Percentiles rank a stretch among this genome's conserved stretches.
These are phyloP conservation scores for Candida ortonii DNA, from an alignment of 805 yeast species.

Conservation along the genomic window DNA sequence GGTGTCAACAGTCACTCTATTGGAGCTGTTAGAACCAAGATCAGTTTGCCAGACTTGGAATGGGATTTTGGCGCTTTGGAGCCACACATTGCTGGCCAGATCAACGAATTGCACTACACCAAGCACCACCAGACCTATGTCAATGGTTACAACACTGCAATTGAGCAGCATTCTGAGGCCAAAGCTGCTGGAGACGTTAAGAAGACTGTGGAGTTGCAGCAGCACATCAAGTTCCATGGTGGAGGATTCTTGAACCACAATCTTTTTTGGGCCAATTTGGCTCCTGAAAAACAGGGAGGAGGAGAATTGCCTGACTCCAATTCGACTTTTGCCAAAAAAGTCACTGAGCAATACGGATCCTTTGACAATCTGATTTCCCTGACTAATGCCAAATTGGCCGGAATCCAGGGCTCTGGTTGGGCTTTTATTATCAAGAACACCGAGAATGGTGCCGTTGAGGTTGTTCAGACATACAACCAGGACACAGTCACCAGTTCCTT, in stretches of 20 bases:
- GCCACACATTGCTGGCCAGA: conserved; percentile 81
- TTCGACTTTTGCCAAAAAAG: conserved; percentile 57
- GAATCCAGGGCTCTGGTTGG: conserved; percentile 96
- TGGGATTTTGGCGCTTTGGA: conserved; percentile 85
- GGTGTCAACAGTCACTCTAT: conserved; percentile 14
- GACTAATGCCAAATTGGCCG: conserved; percentile 73
- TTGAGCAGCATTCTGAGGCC: conserved; percentile 72
- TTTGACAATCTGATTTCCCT: conserved; percentile 61
- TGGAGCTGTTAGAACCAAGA: conserved; percentile 52
- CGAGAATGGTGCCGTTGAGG: conserved; percentile 70
- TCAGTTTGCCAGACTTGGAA: conserved; percentile 75
- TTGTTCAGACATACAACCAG: conserved; percentile 81
- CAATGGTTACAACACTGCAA: conserved; percentile 75
- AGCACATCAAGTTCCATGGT: conserved; percentile 83
- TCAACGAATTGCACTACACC: conserved; percentile 81
- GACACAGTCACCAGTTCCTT: conserved; percentile 74
- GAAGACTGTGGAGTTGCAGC: conserved; percentile 62
- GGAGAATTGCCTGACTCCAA: conserved; percentile 61
- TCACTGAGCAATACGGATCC: conserved; percentile 64
- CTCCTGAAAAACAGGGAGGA: conserved; percentile 74
- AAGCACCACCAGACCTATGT: conserved; percentile 94
- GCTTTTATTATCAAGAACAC: conserved; percentile 84
- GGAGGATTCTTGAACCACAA: conserved; percentile 89
- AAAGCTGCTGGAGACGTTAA: conserved; percentile 53
- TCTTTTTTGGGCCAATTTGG: conserved; percentile 83